Base-by-base conservation (phyloP, 192 early-diverging fungal species). In the Coemansia sp. region DNA sequence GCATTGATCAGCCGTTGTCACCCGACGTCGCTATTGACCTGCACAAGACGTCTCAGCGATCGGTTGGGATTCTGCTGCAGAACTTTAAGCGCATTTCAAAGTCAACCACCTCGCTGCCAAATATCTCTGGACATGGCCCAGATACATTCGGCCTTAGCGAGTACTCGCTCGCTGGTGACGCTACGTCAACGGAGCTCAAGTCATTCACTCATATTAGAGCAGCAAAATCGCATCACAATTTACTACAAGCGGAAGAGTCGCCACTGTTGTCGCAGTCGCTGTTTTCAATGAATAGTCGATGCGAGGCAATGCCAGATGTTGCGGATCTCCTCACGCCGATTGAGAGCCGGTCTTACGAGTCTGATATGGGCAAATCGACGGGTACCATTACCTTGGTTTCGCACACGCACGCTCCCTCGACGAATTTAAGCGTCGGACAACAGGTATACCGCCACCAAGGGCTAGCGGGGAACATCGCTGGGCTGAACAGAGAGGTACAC, bases 71-170 rank as follows among this genome's bases (percentile, higher is more conserved):
- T 16, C 2, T 18, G 33, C 31, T 58, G 31, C 55, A 69, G 9
- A 60, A 65, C 20, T 74, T 71, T 29, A 70, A 62, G 60, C 71
- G 66, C n/a, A 50, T 69, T 22, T 77, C 80, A 43, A 77, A 72
- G 57, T 77, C 80, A 6, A 82, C 80, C 2, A 70, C 75, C 9
- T 82, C 80, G 11, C 72, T 82, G 24, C 80, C 76, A 58, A 58
- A 43, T 34, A 68, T 77, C 47, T 12, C 65, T 31, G 53, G 44
- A 8, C 50, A 52, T n/a, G 53, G 43, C 50, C 3, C 44, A 15
- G 20, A 58, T 38, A 50, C 33, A 8, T 57, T 46, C 31, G 41
- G 39, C 31, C 16, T 8, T 13, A 3, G 47, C 47, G 72, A 74
- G 13, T n/a, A 40, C 34, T 62, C 33, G 5, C 41, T 39, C 7